Evolutionary conservation across 371 early-diverging fungal species (phyloP).

Genomic region (Mortierella sp.): DNA sequence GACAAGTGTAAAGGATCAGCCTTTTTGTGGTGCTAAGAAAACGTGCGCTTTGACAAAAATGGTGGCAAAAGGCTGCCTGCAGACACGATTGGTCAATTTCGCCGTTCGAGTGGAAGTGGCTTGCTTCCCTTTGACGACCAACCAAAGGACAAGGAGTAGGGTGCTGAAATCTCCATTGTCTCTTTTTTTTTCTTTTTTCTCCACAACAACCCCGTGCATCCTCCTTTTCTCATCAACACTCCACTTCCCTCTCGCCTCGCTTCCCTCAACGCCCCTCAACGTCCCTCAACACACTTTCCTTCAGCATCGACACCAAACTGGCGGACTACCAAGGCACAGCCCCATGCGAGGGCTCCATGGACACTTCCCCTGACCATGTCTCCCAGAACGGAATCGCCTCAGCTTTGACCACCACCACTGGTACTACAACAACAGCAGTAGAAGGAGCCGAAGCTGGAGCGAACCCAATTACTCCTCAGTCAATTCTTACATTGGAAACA

Average conservation of each 20-base stretch:
- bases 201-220: background rate
- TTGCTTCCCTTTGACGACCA: background rate
- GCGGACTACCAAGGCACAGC: slow-evolving; percentile 1
- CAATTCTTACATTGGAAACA: background rate
- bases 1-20: background rate
- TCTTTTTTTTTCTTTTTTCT: background rate
- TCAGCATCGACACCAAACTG: slow-evolving; percentile 8
- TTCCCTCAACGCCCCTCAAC: background rate
- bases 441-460: background rate
- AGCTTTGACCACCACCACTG: background rate
- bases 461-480: background rate
- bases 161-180: background rate
- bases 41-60: no score
- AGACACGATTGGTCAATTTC: background rate
- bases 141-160: background rate
- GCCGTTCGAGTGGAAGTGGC: background rate
- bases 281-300: background rate
- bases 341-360: slow-evolving; percentile 23
- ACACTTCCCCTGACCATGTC: slow-evolving; percentile 19
- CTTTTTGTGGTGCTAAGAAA: background rate
- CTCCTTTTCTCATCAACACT: background rate
- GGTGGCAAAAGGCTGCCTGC: slow-evolving; percentile 8
- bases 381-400: background rate
- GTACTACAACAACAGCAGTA: slow-evolving; percentile 8
- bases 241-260: background rate